Evolutionary conservation across 345 rosid genomes (phyloP), one percentile per base, ranked within the genome.

Genomic region (Dimocarpus longan): DNA sequence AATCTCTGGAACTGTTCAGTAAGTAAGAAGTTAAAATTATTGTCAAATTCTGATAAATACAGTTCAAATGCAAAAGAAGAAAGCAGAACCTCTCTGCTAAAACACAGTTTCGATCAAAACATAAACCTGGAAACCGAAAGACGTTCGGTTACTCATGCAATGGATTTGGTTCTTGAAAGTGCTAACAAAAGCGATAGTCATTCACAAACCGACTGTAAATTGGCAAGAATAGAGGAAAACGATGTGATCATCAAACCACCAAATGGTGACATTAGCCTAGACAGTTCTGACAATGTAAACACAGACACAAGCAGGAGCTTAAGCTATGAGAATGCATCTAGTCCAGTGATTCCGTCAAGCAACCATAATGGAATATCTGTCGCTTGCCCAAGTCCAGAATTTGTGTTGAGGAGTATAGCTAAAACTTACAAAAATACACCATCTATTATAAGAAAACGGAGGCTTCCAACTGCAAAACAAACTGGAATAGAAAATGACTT

Each of bases 1-100:
- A 93, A 90, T 66, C 92, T 86, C 48, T 89, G 95, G 95, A 93
- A 91, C 68, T 88, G 91, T 74, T 89, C 93, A 43, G 63, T 90
- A 78, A 91, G 84, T 84, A 93, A 86, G 80, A 93, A 87, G 74
- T 66, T 83, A 26, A 87, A 83, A 68, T 76, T 81, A 78, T 68
- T 56, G 28, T 68, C 80, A 59, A 74, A 75, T 37, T 72, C 71
- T 65, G 44, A 32, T 3, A 32, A 32, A 32, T 32, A 32, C 37
- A 32, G 66, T 44, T 62, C 76, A 64, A 16, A 63, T 54, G 24
- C 56, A 13, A 73, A 32, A 40, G 22, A 11, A 5, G 75, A 81
- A 62, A 71, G 26, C 68, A 71, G 44, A 37, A 26, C 46, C 24
- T 66, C 76, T 3, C 75, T 28, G 11, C 73, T 43, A 26, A 40